Evolutionary conservation across 2,329 filamentous ascomycete genomes (phyloP).

Genomic region (Cercospora citrullina): DNA sequence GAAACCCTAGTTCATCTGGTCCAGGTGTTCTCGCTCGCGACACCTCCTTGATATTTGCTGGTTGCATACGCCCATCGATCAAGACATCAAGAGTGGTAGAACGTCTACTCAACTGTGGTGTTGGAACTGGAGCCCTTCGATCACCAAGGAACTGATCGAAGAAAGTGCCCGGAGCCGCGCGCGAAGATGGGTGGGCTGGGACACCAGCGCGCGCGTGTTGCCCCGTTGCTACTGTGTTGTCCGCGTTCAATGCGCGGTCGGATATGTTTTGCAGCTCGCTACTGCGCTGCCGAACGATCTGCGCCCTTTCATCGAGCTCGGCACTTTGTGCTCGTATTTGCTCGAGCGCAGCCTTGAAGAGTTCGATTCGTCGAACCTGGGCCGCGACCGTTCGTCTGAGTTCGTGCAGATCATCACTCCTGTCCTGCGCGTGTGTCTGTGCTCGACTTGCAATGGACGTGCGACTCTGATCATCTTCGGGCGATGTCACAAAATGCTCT

Average conservation of each 20-base stretch:
- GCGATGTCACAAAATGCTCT: background rate
- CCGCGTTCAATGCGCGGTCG: background rate
- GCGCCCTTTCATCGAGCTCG: background rate
- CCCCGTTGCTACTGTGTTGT: background rate
- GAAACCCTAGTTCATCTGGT: constrained; percentile 25
- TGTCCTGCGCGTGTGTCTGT: background rate
- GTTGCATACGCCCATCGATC: constrained; percentile 15
- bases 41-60: constrained; percentile 21
- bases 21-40: constrained; percentile 22
- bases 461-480: background rate
- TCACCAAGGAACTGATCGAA: too few relatives aligned
- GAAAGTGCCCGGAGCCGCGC: background rate
- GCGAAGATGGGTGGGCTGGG: background rate
- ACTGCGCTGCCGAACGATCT: background rate
- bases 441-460: background rate
- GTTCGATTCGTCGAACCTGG: background rate
- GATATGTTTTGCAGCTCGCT: background rate
- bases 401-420: background rate
- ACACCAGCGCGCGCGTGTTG: background rate
- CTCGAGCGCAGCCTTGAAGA: background rate
- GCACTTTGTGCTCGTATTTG: background rate
- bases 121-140: background rate
- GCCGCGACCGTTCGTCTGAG: constrained; percentile 4
- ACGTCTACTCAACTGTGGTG: background rate
- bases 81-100: constrained; percentile 15